A percentile compares a stretch with the other conserved stretches of the same genome.
Evolutionary conservation across 164 flowering plant species (phyloP).

Genomic region (Malania oleifera): DNA sequence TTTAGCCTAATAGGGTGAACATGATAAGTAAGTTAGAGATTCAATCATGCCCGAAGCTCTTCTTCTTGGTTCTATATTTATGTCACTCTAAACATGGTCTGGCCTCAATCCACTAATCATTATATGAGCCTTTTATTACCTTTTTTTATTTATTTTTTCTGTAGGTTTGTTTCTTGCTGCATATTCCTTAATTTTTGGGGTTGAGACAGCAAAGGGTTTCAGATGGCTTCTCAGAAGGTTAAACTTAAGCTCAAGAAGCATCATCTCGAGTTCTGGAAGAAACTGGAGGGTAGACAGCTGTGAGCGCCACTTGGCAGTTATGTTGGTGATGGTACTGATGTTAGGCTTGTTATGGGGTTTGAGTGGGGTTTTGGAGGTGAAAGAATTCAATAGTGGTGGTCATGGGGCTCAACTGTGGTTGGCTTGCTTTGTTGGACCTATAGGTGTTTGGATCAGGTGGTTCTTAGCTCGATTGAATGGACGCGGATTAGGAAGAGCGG

Average conservation of each 20-base stretch:
- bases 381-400: slow-evolving; percentile 33
- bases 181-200: slow-evolving; percentile 56
- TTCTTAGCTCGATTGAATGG: slow-evolving; percentile 79
- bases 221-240: slow-evolving; percentile 36
- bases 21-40: neutral
- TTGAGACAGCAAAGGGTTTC: slow-evolving; percentile 71
- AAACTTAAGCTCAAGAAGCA: slow-evolving; percentile 8
- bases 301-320: slow-evolving; percentile 30
- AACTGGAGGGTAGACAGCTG: slow-evolving; percentile 31
- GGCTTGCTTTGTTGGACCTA: slow-evolving; percentile 77
- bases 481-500: slow-evolving; percentile 55
- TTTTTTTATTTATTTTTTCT: slow-evolving; percentile 6
- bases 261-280: neutral
- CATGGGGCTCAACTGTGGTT: slow-evolving; percentile 62
- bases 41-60: neutral
- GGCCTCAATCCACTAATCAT: neutral
- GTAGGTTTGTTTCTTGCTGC: slow-evolving; percentile 70
- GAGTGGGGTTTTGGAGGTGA: slow-evolving; percentile 36
- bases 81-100: neutral
- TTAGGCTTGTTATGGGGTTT: slow-evolving; percentile 46
- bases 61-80: neutral
- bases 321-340: slow-evolving; percentile 31
- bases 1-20: neutral
- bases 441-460: slow-evolving; percentile 95
- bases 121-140: neutral